Evolutionary conservation across 345 rosid species (phyloP), one percentile per base, ranked within the genome.

Genomic region (Conringia planisiliqua): DNA sequence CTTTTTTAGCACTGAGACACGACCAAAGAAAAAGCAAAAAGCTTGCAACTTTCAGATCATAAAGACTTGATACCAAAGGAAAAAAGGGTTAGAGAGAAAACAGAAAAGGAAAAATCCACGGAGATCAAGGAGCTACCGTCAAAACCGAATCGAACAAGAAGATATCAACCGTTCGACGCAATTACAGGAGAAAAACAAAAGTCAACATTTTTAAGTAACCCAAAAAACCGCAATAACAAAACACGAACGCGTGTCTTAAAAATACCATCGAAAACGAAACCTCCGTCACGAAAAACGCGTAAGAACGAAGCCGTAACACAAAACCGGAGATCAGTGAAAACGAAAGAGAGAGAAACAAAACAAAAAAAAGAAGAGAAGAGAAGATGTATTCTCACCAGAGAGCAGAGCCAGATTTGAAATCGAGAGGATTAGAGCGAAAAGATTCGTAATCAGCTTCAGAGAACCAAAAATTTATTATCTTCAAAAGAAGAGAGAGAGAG

Each of bases 331-430:
- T 32, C 39, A 61, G 61, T 29, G 38, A 22, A 75, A 60, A 48
- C 69, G 14, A 1, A 22, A 10, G 14, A 52, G 44, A 26, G 39
- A 65, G 17, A 61, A 20, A 29, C 11, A 22, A 0, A 14, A 12
- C 20, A 29, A 20, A 11, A 7, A 17, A 13, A 9, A 10, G 0
- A 8, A 38, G 29, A 62, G 32, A 61, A 10, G 50, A 63, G 33
- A 27, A 74, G 46, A 59, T 16, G 26, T 57, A 62, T 54, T 62
- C 75, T 76, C 16, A 75, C 79, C 68, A 59, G 38, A 67, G 29
- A 50, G 52, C 7, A 58, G 12, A 70, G 46, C 58, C 54, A 57
- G 66, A 55, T 61, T 54, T 35, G 59, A 51, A 62, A 52, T 39
- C 20, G 13, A n/a, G 46, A 59, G 33, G 26, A 67, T 44, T 56